These are phyloP conservation scores for Fusarium sp. DNA, from an alignment of 2,329 filamentous ascomycete genomes.

Conservation along the genomic window DNA sequence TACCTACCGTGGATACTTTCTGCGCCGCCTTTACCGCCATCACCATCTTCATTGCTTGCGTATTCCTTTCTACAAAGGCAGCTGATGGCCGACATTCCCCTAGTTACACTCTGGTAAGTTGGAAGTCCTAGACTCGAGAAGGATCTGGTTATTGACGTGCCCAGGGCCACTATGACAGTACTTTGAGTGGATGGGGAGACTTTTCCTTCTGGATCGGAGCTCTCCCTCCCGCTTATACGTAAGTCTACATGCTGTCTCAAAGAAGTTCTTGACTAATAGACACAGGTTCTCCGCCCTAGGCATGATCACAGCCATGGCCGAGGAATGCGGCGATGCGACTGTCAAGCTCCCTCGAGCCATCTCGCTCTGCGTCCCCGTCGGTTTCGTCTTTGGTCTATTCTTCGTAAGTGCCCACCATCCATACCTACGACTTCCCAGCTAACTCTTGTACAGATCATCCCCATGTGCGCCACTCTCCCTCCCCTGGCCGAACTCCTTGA, in stretches of 20 bases:
- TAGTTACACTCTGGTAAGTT: constrained; percentile 37
- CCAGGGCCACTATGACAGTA: constrained; percentile 76
- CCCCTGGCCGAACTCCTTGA: constrained; percentile 72
- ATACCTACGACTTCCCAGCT: constrained; percentile 59
- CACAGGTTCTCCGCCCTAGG: constrained; percentile 58
- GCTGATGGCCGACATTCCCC: constrained; percentile 70
- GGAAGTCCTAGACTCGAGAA: fast-evolving
- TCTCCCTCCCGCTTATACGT: constrained; percentile 56
- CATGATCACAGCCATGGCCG: constrained; percentile 65
- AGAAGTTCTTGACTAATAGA: not conserved
- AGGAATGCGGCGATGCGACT: constrained; percentile 69
- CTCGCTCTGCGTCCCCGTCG: constrained; percentile 73
- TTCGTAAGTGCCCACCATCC: constrained; percentile 67
- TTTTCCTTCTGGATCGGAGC: constrained; percentile 68
- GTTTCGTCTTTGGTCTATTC: constrained; percentile 69
- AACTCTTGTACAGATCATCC: constrained; percentile 26
- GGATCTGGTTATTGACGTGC: not conserved
- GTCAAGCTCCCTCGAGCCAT: constrained; percentile 74
- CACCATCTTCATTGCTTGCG: constrained; percentile 72
- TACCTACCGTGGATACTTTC: constrained; percentile 76
- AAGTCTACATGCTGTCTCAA: not conserved
- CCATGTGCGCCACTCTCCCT: constrained; percentile 72
- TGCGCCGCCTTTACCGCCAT: constrained; percentile 78
- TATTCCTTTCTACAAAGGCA: constrained; percentile 68
- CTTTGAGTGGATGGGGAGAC: constrained; percentile 74